These are phyloP conservation scores for Podospora tetraspora DNA, from an alignment of 495 filamentous ascomycete genomes.

Conservation along the genomic window DNA sequence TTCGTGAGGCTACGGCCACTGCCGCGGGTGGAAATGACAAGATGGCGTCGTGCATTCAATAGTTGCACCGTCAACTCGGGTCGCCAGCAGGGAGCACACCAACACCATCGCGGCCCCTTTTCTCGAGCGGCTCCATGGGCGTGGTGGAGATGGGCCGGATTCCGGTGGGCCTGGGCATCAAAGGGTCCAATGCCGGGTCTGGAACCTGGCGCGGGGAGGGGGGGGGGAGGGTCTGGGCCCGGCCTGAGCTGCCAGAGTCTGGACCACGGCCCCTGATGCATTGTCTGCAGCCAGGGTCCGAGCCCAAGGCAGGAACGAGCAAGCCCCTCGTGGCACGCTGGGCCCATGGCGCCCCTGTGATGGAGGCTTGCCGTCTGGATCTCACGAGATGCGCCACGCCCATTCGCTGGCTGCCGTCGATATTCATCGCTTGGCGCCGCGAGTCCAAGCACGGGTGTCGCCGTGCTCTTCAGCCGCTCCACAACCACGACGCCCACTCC, in stretches of 20 bases:
- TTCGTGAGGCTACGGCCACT: neutral
- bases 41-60: neutral
- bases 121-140: neutral
- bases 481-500: neutral
- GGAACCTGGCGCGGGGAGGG: no score
- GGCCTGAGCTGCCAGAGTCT: neutral
- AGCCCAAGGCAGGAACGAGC: neutral
- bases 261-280: neutral
- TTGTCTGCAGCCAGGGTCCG: neutral
- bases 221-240: no score
- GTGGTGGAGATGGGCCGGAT: neutral
- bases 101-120: neutral
- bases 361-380: neutral
- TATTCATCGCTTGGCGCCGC: neutral
- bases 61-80: neutral
- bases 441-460: neutral
- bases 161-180: neutral
- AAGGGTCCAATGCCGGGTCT: neutral
- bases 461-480: neutral
- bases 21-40: neutral
- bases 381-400: neutral
- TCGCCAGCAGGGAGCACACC: neutral
- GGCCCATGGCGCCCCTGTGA: neutral
- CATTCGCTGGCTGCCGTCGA: neutral
- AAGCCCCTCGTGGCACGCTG: neutral